Percentiles rank a stretch among this genome's conserved stretches.
phyloP scores from a whole-genome alignment of 179 eudicot genomes.

The Gypsophila paniculata region DNA sequence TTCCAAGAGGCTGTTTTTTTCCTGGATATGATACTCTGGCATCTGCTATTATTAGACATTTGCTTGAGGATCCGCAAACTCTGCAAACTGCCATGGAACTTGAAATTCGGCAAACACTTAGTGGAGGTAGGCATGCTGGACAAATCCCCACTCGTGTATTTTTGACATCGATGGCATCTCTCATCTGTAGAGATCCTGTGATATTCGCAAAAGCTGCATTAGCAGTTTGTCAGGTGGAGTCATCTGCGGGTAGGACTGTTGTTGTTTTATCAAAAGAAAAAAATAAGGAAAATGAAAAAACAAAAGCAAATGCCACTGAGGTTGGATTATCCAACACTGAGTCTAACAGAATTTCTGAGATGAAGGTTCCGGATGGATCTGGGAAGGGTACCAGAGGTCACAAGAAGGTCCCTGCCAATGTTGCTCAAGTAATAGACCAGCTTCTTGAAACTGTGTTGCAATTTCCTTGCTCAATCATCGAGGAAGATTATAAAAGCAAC shows the following conservation, averaged over 20 bases:
- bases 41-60: constrained; percentile 89
- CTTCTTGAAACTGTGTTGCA: constrained; percentile 78
- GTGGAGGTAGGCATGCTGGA: constrained; percentile 76
- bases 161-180: constrained; percentile 95
- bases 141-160: constrained; percentile 68
- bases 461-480: constrained; percentile 50
- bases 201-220: constrained; percentile 81
- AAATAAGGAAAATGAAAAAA: constrained; percentile 70
- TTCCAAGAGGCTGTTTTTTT: constrained; percentile 80
- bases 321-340: constrained; percentile 50
- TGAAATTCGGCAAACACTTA: constrained; percentile 86
- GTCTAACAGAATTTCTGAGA: constrained; percentile 52
- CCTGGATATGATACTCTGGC: constrained; percentile 91
- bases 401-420: constrained; percentile 81
- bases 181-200: constrained; percentile 83
- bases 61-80: constrained; percentile 95
- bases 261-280: constrained; percentile 74
- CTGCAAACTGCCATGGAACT: constrained; percentile 96
- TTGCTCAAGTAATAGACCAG: constrained; percentile 83
- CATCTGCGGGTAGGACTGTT: constrained; percentile 75
- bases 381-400: constrained; percentile 70
- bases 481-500: constrained; percentile 43
- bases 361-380: constrained; percentile 58
- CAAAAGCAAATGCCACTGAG: constrained; percentile 60
- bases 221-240: constrained; percentile 82